Evolutionary conservation across 176 grass and related monocot genomes (phyloP).

Genomic region (Zea luxurians): DNA sequence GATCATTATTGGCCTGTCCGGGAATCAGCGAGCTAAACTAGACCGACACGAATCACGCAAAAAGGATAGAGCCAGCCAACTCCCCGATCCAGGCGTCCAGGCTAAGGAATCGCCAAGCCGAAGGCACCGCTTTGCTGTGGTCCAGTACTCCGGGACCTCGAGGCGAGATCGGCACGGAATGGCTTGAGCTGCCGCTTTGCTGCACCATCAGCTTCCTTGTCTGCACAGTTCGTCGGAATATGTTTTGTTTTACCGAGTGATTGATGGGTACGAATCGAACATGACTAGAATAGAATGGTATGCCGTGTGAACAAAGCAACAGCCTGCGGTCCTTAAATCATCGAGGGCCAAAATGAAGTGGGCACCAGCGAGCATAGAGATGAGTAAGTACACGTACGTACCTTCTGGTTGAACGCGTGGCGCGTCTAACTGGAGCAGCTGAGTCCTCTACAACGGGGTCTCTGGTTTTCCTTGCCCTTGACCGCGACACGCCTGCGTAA

Average conservation of each 20-base stretch:
- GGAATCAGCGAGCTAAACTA: neutral
- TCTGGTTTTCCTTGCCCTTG: constrained; percentile 42
- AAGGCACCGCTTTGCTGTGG: neutral
- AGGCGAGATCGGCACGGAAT: constrained; percentile 33
- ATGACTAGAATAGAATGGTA: neutral
- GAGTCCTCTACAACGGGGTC: constrained; percentile 40
- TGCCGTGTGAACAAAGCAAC: neutral
- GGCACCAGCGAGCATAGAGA: neutral
- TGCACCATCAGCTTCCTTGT: constrained; percentile 15
- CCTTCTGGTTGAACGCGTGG: constrained; percentile 53
- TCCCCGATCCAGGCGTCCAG: neutral
- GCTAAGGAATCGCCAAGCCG: neutral
- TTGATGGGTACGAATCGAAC: neutral
- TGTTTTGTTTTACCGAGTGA: constrained; percentile 9
- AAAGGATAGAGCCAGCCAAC: neutral
- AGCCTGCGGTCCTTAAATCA: neutral
- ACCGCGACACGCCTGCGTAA: constrained; percentile 40
- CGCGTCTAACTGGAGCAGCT: constrained; percentile 37
- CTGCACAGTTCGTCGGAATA: constrained; percentile 32
- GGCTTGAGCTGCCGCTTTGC: neutral
- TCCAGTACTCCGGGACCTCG: constrained; percentile 27
- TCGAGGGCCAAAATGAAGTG: neutral
- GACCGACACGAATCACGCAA: neutral
- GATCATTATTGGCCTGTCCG: too few species aligned
- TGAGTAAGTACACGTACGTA: neutral